These are phyloP conservation scores for Insectozyma bohioensis DNA, from an alignment of 1,139 yeast species.

Conservation along the genomic window DNA sequence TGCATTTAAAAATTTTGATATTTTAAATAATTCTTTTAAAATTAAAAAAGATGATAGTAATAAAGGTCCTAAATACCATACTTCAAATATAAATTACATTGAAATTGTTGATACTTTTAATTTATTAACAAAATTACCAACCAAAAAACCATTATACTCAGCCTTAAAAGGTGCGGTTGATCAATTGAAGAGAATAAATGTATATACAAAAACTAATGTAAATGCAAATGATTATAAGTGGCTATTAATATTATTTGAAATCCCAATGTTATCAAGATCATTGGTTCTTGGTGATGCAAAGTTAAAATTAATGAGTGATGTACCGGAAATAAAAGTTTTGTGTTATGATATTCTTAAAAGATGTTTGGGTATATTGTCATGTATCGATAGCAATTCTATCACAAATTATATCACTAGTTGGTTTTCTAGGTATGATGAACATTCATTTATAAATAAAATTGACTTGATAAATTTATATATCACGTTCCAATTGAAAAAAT, in stretches of 20 bases:
- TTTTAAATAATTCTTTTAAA: conserved; percentile 52
- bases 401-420: conserved; percentile 54
- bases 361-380: conserved; percentile 63
- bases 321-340: conserved; percentile 52
- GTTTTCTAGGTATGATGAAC: conserved; percentile 47
- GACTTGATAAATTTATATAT: conserved; percentile 63
- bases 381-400: conserved; percentile 39
- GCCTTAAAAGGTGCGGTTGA: conserved; percentile 51
- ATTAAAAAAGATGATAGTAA: conserved; percentile 19
- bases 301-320: conserved; percentile 34
- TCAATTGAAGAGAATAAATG: conserved; percentile 44
- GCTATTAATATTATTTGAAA: conserved; percentile 61
- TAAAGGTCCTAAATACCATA: conserved; percentile 31
- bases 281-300: conserved; percentile 29
- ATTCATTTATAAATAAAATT: conserved; percentile 46
- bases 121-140: conserved; percentile 49
- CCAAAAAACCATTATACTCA: conserved; percentile 56
- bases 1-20: conserved; percentile 39
- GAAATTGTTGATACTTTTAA: conserved; percentile 46
- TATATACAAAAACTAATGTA: conserved; percentile 28
- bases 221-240: conserved; percentile 46
- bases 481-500: conserved; percentile 56
- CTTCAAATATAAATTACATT: conserved; percentile 45
- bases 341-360: conserved; percentile 68
- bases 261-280: conserved; percentile 55